phyloP scores from a whole-genome alignment of 1,284 basidiomycete species.

The Fomes fomentarius region DNA sequence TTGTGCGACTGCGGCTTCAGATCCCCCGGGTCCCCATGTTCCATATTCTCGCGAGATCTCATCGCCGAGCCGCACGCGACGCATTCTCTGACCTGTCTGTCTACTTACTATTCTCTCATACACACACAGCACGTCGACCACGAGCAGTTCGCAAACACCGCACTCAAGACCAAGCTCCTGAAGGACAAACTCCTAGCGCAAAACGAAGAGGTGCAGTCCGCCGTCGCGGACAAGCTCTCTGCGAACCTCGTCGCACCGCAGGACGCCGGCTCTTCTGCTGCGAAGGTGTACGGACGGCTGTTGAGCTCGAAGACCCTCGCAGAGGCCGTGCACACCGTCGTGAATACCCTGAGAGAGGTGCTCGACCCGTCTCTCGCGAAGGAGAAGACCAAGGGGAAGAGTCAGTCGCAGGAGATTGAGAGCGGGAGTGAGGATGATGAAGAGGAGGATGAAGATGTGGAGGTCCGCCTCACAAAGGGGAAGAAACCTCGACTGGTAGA shows the following conservation, averaged over 20 bases:
- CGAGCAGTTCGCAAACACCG: slow-evolving; percentile 61
- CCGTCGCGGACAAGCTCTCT: slow-evolving; percentile 48
- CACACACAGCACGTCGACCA: slow-evolving; percentile 58
- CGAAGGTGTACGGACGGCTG: slow-evolving; percentile 74
- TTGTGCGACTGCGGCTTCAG: no score
- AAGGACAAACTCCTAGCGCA: slow-evolving; percentile 67
- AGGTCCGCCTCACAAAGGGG: slow-evolving; percentile 42
- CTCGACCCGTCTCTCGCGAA: slow-evolving; percentile 42
- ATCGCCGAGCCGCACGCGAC: no score
- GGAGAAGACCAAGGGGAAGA: slow-evolving; percentile 22
- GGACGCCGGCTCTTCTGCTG: slow-evolving; percentile 45
- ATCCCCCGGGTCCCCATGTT: no score
- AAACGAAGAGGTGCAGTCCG: slow-evolving; percentile 47
- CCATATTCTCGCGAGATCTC: no score
- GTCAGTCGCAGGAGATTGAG: slow-evolving; percentile 32
- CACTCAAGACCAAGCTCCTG: slow-evolving; percentile 71
- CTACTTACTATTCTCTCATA: background rate
- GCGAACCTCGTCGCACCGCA: slow-evolving; percentile 35
- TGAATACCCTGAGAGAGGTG: slow-evolving; percentile 53
- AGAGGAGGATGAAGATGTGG: slow-evolving; percentile 31
- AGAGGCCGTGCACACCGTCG: slow-evolving; percentile 54
- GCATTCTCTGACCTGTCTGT: no score
- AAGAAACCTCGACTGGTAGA: slow-evolving; percentile 8
- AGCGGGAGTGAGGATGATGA: slow-evolving; percentile 30
- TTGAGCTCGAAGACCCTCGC: slow-evolving; percentile 80